Percentiles rank a stretch among this genome's conserved stretches.
Conservation (phyloP, 2,329 filamentous ascomycete species). For the Penicillium carneum region DNA sequence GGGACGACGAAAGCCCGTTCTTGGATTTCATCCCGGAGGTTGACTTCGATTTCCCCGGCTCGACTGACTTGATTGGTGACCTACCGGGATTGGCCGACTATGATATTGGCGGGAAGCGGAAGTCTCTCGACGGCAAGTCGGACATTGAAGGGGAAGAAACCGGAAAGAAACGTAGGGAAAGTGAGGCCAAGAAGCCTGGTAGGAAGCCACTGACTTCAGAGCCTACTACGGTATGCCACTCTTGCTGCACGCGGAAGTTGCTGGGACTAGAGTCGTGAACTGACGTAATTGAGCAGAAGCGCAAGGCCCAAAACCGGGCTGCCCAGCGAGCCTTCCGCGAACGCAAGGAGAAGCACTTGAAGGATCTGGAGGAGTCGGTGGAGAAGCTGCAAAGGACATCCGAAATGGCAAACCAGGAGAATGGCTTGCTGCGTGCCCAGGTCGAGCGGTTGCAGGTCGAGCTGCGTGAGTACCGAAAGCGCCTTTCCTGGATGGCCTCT, state of each 20-base stretch:
- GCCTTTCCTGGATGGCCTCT: slow-evolving; percentile 69
- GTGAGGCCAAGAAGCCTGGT: slow-evolving; percentile 91
- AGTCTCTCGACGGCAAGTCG: slow-evolving; percentile 61
- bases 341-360: slow-evolving; percentile 81
- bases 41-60: slow-evolving; percentile 72
- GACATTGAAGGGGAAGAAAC: slow-evolving; percentile 70
- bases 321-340: slow-evolving; percentile 93
- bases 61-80: slow-evolving; percentile 77
- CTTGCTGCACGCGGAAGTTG: slow-evolving; percentile 1
- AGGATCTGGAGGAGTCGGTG: slow-evolving; percentile 63
- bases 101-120: slow-evolving; percentile 68
- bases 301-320: slow-evolving; percentile 91
- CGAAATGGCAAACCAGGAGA: slow-evolving; percentile 82
- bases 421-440: slow-evolving; percentile 80
- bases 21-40: slow-evolving; percentile 83
- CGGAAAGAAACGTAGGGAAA: slow-evolving; percentile 74
- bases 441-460: slow-evolving; percentile 86
- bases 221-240: slow-evolving; percentile 81
- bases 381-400: slow-evolving; percentile 78
- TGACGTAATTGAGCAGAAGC: slow-evolving; percentile 50
- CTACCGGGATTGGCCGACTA: slow-evolving; percentile 62
- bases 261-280: slow-evolving; percentile 15
- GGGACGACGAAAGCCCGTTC: slow-evolving; percentile 75
- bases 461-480: slow-evolving; percentile 88
- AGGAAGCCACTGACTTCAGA: slow-evolving; percentile 94